Base-by-base conservation (phyloP, 1,139 yeast species). In the Hemisphaericaspora xylofermentans region DNA sequence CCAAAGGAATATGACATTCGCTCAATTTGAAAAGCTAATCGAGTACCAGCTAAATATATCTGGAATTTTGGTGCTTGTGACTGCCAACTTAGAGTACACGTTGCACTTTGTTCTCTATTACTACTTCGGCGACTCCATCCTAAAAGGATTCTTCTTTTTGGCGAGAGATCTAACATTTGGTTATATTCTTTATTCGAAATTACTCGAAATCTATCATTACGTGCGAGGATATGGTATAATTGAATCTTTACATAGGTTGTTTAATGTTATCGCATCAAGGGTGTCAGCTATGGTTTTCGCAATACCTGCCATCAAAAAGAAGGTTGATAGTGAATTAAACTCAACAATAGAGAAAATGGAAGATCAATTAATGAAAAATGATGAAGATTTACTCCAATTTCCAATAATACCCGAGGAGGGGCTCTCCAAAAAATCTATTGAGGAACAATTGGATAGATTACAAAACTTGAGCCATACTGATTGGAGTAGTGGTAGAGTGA, bases 401-500 rank as follows among this genome's bases (percentile, higher is more conserved):
- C 58, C 67, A 1, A 45, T 53, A 18, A 59, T 89, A 5, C 96
- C 96, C 0, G 54, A 50, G 3, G 42, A 56, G 0, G 96, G 96
- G 0, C 56, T 86, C 45, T 35, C 71, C 1, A 62, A 66, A n/a
- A 61, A 55, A 0, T 58, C 60, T 12, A 71, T 88, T 3, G 40
- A 70, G 16, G 51, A 54, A 1, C 80, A 81, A 48, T 64, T 88
- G 47, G 75, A 76, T 35, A 63, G 64, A 24, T 61, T 78, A 18
- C 68, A 75, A 26, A 54, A 58, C 17, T 63, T 86, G 54, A 75
- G 81, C 44, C 91, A 84, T 49, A 72, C 89, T 1, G 84, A 82
- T 44, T 91, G 96, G 96, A 74, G 79, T 56, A 71, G 74, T 38
- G 98, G 98, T 6, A 74, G 81, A 48, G 88, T 91, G 1, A 85